Evolutionary conservation across 306 rosid genomes (phyloP).

Genomic region (Delonix regia): DNA sequence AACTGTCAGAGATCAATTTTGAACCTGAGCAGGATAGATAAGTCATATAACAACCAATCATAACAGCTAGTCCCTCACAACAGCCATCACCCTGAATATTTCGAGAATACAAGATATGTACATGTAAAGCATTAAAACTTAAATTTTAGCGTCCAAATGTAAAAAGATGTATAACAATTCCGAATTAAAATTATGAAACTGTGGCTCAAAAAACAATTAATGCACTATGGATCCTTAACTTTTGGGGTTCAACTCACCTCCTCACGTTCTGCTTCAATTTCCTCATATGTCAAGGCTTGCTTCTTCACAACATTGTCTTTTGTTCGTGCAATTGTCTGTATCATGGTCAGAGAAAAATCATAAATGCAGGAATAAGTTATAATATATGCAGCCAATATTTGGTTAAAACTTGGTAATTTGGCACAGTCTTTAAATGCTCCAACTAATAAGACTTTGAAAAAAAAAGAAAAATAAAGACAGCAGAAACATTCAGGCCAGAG

Average conservation of each 20-base stretch:
- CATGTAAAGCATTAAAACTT: not conserved
- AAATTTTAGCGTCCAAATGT: not conserved
- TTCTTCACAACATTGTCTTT: conserved; percentile 93
- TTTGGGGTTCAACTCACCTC: conserved; percentile 64
- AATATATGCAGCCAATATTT: not conserved
- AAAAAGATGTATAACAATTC: not conserved
- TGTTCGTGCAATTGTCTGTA: conserved; percentile 78
- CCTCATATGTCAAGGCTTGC: conserved; percentile 94
- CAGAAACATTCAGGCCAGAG: not conserved
- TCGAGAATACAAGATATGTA: conserved; percentile 17
- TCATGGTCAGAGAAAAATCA: conserved; percentile 38
- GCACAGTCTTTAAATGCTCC: not conserved
- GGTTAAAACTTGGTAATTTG: not conserved
- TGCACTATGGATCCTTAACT: conserved; percentile 15
- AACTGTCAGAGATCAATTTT: conserved; percentile 22
- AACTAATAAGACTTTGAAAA: conserved; percentile 18
- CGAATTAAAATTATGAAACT: conserved; percentile 9
- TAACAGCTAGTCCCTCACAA: not conserved
- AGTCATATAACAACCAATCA: not conserved
- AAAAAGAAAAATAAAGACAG: conserved; percentile 13
- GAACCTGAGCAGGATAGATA: conserved; percentile 1
- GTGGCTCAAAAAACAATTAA: conserved; percentile 8
- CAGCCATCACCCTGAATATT: conserved; percentile 17
- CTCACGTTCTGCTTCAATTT: conserved; percentile 95
- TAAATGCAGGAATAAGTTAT: conserved; percentile 6